phyloP scores from a whole-genome alignment of 495 filamentous ascomycete species.

The Penicillium daleae region DNA sequence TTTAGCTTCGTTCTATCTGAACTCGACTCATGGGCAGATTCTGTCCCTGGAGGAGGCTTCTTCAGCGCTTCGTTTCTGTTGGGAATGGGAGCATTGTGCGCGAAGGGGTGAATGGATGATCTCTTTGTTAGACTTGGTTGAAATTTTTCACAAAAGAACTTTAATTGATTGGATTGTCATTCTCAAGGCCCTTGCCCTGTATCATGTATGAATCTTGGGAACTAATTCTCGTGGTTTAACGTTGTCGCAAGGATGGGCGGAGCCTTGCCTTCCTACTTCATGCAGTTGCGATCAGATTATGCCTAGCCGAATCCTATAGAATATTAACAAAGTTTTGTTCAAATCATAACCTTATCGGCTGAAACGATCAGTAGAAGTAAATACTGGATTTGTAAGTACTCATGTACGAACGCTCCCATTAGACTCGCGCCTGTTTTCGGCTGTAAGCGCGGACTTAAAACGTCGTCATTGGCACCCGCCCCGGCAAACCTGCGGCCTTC shows the following conservation, averaged over 20 bases:
- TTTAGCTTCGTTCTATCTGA: background rate
- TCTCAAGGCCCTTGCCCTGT: background rate
- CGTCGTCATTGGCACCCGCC: constrained; percentile 30
- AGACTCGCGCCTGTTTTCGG: constrained; percentile 25
- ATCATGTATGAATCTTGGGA: background rate
- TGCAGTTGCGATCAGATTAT: background rate
- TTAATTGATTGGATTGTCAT: background rate
- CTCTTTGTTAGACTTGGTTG: constrained; percentile 12
- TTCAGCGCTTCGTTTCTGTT: constrained; percentile 4
- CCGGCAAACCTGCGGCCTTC: constrained; percentile 19
- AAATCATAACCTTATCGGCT: background rate
- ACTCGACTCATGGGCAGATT: background rate
- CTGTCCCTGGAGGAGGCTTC: background rate
- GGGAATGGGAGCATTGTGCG: constrained; percentile 5
- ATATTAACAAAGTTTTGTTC: background rate
- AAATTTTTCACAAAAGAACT: constrained; percentile 9
- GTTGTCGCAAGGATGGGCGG: background rate
- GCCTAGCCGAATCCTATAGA: background rate
- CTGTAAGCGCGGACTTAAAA: constrained; percentile 33
- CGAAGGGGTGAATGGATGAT: constrained; percentile 3
- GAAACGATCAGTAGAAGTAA: too few species aligned
- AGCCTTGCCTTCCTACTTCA: too few species aligned
- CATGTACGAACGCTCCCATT: too few species aligned
- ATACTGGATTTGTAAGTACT: too few species aligned
- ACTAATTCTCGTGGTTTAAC: too few species aligned